Evolutionary conservation across 1,139 yeast species (phyloP).

Genomic region (Suhomyces maxii): DNA sequence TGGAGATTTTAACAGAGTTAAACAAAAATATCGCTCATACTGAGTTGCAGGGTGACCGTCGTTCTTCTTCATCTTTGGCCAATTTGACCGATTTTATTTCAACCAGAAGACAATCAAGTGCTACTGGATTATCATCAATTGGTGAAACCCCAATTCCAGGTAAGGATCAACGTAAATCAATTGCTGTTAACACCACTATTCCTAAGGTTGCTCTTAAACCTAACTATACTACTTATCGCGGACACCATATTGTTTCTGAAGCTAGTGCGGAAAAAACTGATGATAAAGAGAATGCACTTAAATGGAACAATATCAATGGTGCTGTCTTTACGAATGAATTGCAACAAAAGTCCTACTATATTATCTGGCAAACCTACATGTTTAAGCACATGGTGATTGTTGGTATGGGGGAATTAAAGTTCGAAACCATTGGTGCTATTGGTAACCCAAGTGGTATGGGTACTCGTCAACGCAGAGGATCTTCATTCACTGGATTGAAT

Average conservation of each 20-base stretch:
- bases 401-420: slow-evolving; percentile 40
- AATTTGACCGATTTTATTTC: slow-evolving; percentile 29
- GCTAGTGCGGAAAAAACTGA: slow-evolving; percentile 4
- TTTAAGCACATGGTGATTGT: slow-evolving; percentile 24
- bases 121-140: slow-evolving; percentile 24
- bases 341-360: slow-evolving; percentile 38
- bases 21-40: slow-evolving; percentile 37
- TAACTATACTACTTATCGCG: slow-evolving; percentile 15
- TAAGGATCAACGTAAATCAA: slow-evolving; percentile 18
- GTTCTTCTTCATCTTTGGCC: slow-evolving; percentile 39
- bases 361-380: slow-evolving; percentile 34
- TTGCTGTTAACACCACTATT: slow-evolving; percentile 24
- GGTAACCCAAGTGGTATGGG: slow-evolving; percentile 20
- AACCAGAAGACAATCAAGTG: slow-evolving; percentile 24
- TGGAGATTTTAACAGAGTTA: slow-evolving; percentile 40
- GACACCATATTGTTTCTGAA: slow-evolving; percentile 5
- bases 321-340: slow-evolving; percentile 43
- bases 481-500: slow-evolving; percentile 40
- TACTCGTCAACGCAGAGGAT: slow-evolving; percentile 27
- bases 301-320: slow-evolving; percentile 32
- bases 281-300: slow-evolving; percentile 4
- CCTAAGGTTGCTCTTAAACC: slow-evolving; percentile 41
- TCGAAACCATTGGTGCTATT: slow-evolving; percentile 22
- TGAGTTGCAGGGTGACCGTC: slow-evolving; percentile 35
- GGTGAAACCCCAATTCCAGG: slow-evolving; percentile 1